Evolutionary conservation across 805 yeast species (phyloP).

Genomic region (Candida argentea): DNA sequence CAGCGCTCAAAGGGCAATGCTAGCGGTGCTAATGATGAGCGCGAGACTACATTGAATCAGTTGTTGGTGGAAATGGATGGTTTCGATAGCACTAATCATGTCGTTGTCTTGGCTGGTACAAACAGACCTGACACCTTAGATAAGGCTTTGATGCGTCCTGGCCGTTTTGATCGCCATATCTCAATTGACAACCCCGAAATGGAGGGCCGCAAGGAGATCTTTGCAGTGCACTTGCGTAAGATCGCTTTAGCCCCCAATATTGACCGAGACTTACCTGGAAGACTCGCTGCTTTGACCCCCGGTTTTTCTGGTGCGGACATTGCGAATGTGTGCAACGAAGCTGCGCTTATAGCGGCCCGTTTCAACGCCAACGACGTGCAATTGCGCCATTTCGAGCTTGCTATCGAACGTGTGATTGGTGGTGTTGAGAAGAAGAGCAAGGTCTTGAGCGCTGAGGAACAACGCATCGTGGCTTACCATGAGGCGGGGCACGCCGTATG

Average conservation of each 20-base stretch:
- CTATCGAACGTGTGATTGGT: conserved; percentile 94
- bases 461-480: conserved; percentile 87
- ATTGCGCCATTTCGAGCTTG: conserved; percentile 80
- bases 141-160: conserved; percentile 90
- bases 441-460: conserved; percentile 76
- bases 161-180: conserved; percentile 93
- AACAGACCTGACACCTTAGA: conserved; percentile 92
- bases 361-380: conserved; percentile 59
- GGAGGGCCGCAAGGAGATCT: conserved; percentile 90
- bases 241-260: conserved; percentile 46
- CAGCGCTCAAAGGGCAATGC: conserved; percentile 67
- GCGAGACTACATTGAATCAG: conserved; percentile 94
- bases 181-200: conserved; percentile 88
- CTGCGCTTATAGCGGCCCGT: conserved; percentile 95
- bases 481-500: conserved; percentile 99
- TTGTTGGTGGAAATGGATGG: conserved; percentile 98
- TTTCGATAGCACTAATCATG: conserved; percentile 80
- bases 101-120: conserved; percentile 96
- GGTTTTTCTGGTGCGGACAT: conserved; percentile 99
- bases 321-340: conserved; percentile 94
- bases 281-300: conserved; percentile 91
- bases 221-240: conserved; percentile 72
- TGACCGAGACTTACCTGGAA: conserved; percentile 55
- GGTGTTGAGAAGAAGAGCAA: conserved; percentile 89
- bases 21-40: conserved; percentile 86